A percentile compares a stretch with the other conserved stretches of the same genome.
Evolutionary conservation across 305 asterid genomes (phyloP).

Genomic region (Coffea humblotiana): DNA sequence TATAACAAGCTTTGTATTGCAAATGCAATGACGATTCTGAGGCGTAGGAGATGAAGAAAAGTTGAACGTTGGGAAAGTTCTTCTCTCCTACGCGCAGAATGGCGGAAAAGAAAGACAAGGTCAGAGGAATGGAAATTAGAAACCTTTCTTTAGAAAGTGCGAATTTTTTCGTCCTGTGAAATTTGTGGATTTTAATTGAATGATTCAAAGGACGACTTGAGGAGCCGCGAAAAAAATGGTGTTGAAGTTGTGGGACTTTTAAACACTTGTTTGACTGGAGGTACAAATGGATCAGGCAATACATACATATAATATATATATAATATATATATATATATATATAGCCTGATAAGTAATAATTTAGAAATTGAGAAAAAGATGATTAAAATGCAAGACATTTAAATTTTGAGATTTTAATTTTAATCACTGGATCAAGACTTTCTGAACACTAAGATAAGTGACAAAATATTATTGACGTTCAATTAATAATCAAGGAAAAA

Average conservation of each 20-base stretch:
- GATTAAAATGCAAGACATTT: too few relatives aligned
- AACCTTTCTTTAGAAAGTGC: neutral
- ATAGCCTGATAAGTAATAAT: too few relatives aligned
- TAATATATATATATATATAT: too few relatives aligned
- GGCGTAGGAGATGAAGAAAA: slow-evolving; percentile 12
- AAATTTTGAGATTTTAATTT: too few relatives aligned
- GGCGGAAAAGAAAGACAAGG: neutral
- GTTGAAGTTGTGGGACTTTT: slow-evolving; percentile 1
- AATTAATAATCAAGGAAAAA: too few relatives aligned
- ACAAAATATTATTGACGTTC: too few relatives aligned
- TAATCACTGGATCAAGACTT: too few relatives aligned
- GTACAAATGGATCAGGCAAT: too few relatives aligned
- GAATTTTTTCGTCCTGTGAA: neutral
- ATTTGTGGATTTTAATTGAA: slow-evolving; percentile 7
- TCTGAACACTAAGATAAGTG: too few relatives aligned
- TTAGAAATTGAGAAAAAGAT: too few relatives aligned
- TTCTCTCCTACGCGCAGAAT: slow-evolving; percentile 25
- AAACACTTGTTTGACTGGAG: neutral
- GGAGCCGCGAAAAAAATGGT: slow-evolving; percentile 42
- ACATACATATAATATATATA: too few relatives aligned
- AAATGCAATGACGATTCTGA: neutral
- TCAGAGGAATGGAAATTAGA: neutral
- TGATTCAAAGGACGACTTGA: slow-evolving; percentile 27
- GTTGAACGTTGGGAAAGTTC: slow-evolving; percentile 16
- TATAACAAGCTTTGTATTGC: neutral